These are phyloP conservation scores for Polytrichum formosum DNA, from an alignment of 225 moss, liverwort and hornwort genomes.

Conservation along the genomic window DNA sequence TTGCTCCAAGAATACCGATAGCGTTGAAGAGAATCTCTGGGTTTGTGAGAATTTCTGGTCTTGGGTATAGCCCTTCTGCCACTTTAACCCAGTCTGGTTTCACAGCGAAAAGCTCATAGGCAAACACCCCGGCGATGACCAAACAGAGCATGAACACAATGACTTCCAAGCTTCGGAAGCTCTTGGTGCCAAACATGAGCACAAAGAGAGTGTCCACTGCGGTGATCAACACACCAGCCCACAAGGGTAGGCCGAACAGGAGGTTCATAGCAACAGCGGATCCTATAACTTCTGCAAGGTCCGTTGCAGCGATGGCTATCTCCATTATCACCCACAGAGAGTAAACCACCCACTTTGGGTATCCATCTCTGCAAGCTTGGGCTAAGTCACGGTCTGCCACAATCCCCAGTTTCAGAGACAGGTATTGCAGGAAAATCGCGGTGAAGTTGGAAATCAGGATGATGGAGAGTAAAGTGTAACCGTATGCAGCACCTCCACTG, in stretches of 20 bases:
- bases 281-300: slow-evolving; percentile 89
- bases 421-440: slow-evolving; percentile 76
- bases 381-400: slow-evolving; percentile 87
- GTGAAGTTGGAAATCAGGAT: slow-evolving; percentile 74
- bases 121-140: slow-evolving; percentile 67
- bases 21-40: slow-evolving; percentile 57
- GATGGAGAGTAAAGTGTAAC: slow-evolving; percentile 79
- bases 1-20: slow-evolving; percentile 85
- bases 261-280: slow-evolving; percentile 87
- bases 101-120: slow-evolving; percentile 75
- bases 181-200: slow-evolving; percentile 62
- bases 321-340: slow-evolving; percentile 77
- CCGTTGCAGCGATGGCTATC: slow-evolving; percentile 89
- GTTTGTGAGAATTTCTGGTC: slow-evolving; percentile 54
- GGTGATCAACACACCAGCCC: slow-evolving; percentile 87
- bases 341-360: slow-evolving; percentile 71
- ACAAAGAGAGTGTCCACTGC: slow-evolving; percentile 79
- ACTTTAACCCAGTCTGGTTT: slow-evolving; percentile 77
- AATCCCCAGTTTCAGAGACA: slow-evolving; percentile 75
- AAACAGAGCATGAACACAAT: slow-evolving; percentile 62
- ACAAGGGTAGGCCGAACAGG: slow-evolving; percentile 74
- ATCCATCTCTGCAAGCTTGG: slow-evolving; percentile 87
- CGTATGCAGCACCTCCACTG: slow-evolving; percentile 73
- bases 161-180: slow-evolving; percentile 75
- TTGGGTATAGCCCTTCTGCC: slow-evolving; percentile 51